Evolutionary conservation across 768 basidiomycete species (phyloP), one percentile per base, ranked within the genome.

Genomic region (Hypholoma sublateritium): DNA sequence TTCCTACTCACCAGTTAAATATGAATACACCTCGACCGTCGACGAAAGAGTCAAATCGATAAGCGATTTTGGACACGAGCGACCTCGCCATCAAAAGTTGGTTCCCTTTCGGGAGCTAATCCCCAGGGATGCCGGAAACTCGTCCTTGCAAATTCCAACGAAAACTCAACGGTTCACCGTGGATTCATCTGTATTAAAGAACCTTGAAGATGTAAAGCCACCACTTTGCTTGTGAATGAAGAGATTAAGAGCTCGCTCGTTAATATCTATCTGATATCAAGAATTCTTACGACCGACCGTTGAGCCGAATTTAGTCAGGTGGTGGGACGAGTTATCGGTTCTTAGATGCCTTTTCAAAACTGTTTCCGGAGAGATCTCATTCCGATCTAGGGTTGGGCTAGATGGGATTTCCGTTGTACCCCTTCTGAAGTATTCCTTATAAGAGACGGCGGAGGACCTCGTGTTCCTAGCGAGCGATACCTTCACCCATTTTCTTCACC

Each of bases 381-480:
- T 62, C 64, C 65, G 69, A 72, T 69, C 53, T 60, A 65, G 61
- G 68, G 65, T 36, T 65, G 54, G 22, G 47, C 55, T 44, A 53
- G 59, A 50, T 65, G 63, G 57, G 63, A 39, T 57, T 62, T 63
- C 59, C 52, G 59, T 47, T 60, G 61, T 35, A 48, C 44, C 28
- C 28, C 49, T 53, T 64, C 60, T 61, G 56, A 50, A 56, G 58
- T 54, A 48, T 64, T 61, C 67, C 66, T 66, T 68, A 67, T 68
- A 64, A 65, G 65, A 67, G 58, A 41, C 52, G 51, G 50, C 44
- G 52, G 37, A 60, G 62, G 62, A 50, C 68, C 68, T 72, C 68
- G 68, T 72, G 71, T 61, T 69, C 66, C 67, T 64, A 69, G 65
- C 48, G 63, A 55, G 64, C 65, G 63, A 67, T 58, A 65, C 65